Evolutionary conservation across 305 asterid genomes (phyloP), one percentile per base, ranked within the genome.

Genomic region (Lippia alba): DNA sequence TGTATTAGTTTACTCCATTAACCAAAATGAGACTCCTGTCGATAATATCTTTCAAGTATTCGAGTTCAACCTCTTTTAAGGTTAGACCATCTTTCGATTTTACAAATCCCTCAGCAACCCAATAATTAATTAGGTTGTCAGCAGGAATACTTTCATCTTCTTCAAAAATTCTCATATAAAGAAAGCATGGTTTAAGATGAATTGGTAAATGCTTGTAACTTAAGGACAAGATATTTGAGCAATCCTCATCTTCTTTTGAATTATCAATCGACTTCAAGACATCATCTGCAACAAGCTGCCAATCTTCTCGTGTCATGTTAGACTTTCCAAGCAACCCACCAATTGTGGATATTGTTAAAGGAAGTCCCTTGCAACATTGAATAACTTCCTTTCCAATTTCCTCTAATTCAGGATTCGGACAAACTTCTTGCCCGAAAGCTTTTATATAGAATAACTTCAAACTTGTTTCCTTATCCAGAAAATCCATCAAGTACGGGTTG

Each of bases 61-160:
- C 78, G 6, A 34, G 4, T 50, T 76, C 76, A 5, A 33, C 62
- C 51, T 70, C 71, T 67, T 78, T 79, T 16, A 76, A 67, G 56
- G 36, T 64, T 33, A 46, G 64, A 12, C 3, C 57, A 10, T 16
- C 39, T 5, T 1, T 10, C 8, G 63, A 49, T 60, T 53, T 74
- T 45, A 71, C 2, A 14, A 76, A 65, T 24, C 84, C 84, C 39
- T 69, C 76, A 16, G 82, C 79, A 61, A 75, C 65, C 80, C 77
- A 79, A 18, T 70, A 17, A 15, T 19, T 36, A 30, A 59, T 10
- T 11, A 59, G 40, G n/a, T 3, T 8, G 3, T n/a, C 20, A 0
- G 10, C 18, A 6, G 5, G 17, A 48, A 48, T 48, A 4, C n/a
- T 14, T 12, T 48, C 0, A 46, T 56, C 66, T 57, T 46, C 19